A percentile compares a stretch with the other conserved stretches of the same genome.
These are phyloP conservation scores for Trapa incisa DNA, from an alignment of 345 rosid species.

Conservation along the genomic window DNA sequence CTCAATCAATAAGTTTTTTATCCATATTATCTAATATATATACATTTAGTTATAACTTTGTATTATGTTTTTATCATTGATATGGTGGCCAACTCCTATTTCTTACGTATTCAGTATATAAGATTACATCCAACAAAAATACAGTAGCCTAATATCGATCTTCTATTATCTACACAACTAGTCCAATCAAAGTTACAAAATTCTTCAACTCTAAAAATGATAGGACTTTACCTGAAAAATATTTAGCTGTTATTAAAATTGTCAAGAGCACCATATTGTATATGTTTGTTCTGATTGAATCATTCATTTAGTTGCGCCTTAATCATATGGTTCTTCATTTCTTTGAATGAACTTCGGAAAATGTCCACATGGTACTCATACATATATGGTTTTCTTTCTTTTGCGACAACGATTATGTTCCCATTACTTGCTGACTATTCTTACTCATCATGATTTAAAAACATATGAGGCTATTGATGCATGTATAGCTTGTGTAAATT, in stretches of 20 bases:
- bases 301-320: not conserved
- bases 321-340: not conserved
- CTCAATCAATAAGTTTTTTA: too few species aligned
- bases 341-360: not conserved
- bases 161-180: too few species aligned
- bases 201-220: not conserved
- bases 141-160: too few species aligned
- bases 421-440: not conserved
- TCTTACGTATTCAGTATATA: too few species aligned
- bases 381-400: not conserved
- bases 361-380: not conserved
- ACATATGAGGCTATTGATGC: not conserved
- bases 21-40: too few species aligned
- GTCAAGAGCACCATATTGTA: not conserved
- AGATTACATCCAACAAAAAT: too few species aligned
- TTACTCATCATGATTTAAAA: not conserved
- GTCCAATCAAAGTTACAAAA: too few species aligned
- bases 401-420: not conserved
- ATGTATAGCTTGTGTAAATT: not conserved
- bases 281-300: not conserved
- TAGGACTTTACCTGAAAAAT: not conserved
- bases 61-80: too few species aligned
- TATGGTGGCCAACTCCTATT: too few species aligned
- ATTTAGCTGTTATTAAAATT: not conserved
- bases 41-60: too few species aligned